Percentiles rank a stretch among this genome's conserved stretches.
Conservation (phyloP, 2,329 filamentous ascomycete species). For the Verticillium albo-atrum region DNA sequence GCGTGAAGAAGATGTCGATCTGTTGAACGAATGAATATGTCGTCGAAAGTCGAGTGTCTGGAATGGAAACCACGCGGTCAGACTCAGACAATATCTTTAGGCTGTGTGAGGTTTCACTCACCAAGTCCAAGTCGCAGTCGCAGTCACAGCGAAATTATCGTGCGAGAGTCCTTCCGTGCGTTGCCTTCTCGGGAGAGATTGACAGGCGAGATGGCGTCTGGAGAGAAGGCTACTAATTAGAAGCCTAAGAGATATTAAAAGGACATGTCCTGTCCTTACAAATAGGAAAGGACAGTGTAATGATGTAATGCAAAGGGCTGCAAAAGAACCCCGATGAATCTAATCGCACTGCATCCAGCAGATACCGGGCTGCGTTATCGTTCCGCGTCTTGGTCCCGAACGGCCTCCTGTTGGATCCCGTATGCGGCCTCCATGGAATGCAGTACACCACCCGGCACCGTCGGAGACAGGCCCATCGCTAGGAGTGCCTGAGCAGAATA, state of each 20-base stretch:
- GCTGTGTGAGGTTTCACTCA: neutral
- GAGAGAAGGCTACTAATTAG: neutral
- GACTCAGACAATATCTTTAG: neutral
- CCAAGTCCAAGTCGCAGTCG: neutral
- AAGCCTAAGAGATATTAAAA: neutral
- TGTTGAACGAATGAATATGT: neutral
- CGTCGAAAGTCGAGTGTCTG: neutral
- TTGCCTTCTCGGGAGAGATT: neutral
- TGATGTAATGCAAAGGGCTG: neutral
- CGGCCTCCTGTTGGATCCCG: neutral
- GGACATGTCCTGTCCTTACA: neutral
- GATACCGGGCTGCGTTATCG: neutral
- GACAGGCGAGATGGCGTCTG: neutral
- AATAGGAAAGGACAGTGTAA: neutral
- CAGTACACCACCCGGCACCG: neutral
- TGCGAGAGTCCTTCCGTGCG: neutral
- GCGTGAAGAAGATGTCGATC: neutral
- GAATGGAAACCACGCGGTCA: neutral
- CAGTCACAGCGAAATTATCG: too few species aligned
- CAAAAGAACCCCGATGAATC: neutral
- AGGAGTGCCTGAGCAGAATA: neutral
- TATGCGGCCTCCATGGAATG: neutral
- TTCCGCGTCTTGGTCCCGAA: neutral
- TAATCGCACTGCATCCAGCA: neutral
- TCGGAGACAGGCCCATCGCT: neutral